Percentiles rank a stretch among this genome's conserved stretches.
phyloP scores from a whole-genome alignment of 2,329 filamentous ascomycete species.

The Aschersonia sp. region DNA sequence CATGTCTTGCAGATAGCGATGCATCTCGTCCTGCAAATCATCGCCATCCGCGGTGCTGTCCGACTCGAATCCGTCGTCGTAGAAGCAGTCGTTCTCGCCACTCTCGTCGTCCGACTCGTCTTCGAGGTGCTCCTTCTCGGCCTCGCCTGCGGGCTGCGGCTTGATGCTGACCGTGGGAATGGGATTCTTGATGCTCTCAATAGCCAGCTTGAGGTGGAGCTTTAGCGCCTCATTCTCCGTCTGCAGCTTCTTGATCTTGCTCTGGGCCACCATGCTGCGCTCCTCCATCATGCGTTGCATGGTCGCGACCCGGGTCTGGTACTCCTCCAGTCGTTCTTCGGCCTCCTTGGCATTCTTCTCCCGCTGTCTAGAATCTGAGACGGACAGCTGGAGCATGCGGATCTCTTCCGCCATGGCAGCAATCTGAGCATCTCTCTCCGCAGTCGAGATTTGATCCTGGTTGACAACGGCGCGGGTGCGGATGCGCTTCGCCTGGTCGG shows the following conservation, averaged over 20 bases:
- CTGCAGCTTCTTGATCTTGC: conserved; percentile 80
- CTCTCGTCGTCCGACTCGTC: conserved; percentile 12
- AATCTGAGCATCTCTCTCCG: conserved; percentile 89
- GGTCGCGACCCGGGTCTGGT: conserved; percentile 74
- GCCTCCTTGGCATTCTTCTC: conserved; percentile 67
- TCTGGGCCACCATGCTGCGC: conserved; percentile 74
- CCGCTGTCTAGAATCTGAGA: conserved; percentile 47
- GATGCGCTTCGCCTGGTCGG: conserved; percentile 94
- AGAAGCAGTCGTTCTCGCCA: conserved; percentile 36
- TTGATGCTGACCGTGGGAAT: conserved; percentile 48
- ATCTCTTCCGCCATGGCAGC: conserved; percentile 92
- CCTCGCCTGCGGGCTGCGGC: conserved; percentile 9
- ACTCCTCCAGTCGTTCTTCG: conserved; percentile 81
- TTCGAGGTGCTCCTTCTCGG: conserved; percentile 16
- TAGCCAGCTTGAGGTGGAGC: conserved; percentile 73
- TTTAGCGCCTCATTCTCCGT: conserved; percentile 83
- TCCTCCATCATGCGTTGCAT: conserved; percentile 98
- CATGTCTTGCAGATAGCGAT: conserved; percentile 70
- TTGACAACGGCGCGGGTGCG: conserved; percentile 90
- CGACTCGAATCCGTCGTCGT: conserved; percentile 40
- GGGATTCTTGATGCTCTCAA: conserved; percentile 80
- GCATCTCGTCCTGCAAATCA: conserved; percentile 72
- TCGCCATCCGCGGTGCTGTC: conserved; percentile 31
- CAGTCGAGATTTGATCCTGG: conserved; percentile 83
- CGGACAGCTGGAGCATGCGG: conserved; percentile 63